Evolutionary conservation across 2,329 filamentous ascomycete genomes (phyloP).

Genomic region (Paecilomyces sp.): DNA sequence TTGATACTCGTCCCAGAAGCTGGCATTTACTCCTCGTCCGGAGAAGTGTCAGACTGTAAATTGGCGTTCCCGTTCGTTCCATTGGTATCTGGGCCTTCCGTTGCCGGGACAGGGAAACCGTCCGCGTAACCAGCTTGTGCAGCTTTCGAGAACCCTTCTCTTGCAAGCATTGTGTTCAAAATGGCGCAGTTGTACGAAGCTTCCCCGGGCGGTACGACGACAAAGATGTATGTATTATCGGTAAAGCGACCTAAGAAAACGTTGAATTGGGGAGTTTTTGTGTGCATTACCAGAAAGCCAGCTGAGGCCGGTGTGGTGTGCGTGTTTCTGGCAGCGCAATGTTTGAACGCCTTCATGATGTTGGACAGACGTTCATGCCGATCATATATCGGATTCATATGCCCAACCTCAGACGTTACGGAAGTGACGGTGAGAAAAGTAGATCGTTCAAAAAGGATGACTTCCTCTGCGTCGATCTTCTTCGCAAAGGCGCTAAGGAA

Average conservation of each 20-base stretch:
- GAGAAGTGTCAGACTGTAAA: conserved; percentile 2
- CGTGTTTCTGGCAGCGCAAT: conserved; percentile 49
- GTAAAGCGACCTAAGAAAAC: conserved; percentile 94
- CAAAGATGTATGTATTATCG: conserved; percentile 94
- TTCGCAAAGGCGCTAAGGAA: conserved; percentile 76
- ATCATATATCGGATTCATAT: conserved; percentile 80
- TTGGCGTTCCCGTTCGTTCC: conserved; percentile 4
- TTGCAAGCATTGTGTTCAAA: conserved; percentile 80
- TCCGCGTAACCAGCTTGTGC: conserved; percentile 42
- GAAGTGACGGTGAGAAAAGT: conserved; percentile 95
- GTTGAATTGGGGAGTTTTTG: conserved; percentile 62
- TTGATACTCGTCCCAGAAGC: neutral
- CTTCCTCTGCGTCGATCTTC: conserved; percentile 85
- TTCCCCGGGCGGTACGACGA: conserved; percentile 84
- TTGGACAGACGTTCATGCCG: conserved; percentile 92
- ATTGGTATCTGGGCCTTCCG: conserved; percentile 19
- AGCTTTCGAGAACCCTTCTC: conserved; percentile 68
- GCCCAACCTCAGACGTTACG: conserved; percentile 69
- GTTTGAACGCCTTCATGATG: conserved; percentile 98
- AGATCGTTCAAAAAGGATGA: conserved; percentile 89
- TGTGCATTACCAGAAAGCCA: conserved; percentile 40
- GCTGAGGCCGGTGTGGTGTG: conserved; percentile 36
- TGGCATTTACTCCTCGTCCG: neutral
- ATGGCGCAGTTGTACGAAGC: conserved; percentile 85
- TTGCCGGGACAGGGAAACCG: conserved; percentile 31